Evolutionary conservation across 306 rosid genomes (phyloP).

Genomic region (Sophora flavescens): DNA sequence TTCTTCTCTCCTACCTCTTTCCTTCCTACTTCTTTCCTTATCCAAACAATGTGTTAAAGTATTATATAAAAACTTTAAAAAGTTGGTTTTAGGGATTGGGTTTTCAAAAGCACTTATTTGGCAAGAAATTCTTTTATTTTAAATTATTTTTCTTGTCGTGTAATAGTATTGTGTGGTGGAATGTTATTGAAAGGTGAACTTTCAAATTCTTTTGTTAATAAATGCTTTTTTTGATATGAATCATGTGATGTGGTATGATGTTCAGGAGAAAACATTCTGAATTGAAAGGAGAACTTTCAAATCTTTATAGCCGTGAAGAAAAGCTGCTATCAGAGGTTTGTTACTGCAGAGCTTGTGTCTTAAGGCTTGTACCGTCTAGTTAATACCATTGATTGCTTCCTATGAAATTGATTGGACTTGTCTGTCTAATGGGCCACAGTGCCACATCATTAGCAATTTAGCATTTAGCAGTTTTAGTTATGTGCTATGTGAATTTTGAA

Average conservation of each 20-base stretch:
- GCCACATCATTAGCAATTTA: conserved; percentile 28
- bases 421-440: conserved; percentile 14
- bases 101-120: conserved; percentile 35
- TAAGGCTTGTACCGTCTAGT: conserved; percentile 39
- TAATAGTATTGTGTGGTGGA: conserved; percentile 26
- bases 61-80: conserved; percentile 6
- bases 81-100: not conserved
- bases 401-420: conserved; percentile 21
- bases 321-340: conserved; percentile 90
- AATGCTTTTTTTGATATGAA: conserved; percentile 15
- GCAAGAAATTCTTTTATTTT: not conserved
- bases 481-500: conserved; percentile 22
- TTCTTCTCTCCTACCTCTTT: too few species aligned
- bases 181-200: conserved; percentile 60
- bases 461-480: conserved; percentile 26
- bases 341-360: conserved; percentile 33
- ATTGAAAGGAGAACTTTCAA: conserved; percentile 85
- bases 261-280: conserved; percentile 97
- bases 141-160: not conserved
- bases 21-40: too few species aligned
- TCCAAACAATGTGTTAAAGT: not conserved
- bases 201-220: conserved; percentile 50
- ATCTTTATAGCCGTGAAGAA: conserved; percentile 85
- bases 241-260: conserved; percentile 40
- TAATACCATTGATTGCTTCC: conserved; percentile 5